Base-by-base conservation (phyloP, 768 basidiomycete genomes). In the Kwoniella shandongensis region DNA sequence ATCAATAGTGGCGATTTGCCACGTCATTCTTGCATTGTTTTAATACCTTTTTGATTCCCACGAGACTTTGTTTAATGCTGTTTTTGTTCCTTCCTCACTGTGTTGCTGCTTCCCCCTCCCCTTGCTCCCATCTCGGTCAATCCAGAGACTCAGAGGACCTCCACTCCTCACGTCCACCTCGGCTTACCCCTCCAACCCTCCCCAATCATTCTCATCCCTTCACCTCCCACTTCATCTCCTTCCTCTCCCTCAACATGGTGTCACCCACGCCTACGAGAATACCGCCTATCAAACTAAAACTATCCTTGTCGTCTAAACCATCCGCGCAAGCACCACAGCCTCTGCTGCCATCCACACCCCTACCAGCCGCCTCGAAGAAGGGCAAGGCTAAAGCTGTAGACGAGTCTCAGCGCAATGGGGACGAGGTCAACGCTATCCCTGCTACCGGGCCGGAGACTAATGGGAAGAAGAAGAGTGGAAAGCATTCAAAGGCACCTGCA, bases 211-310 rank as follows among this genome's bases (percentile, higher is more conserved):
- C 23, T 20, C 36, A 39, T 23, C 13, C 25, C 18, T 51, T 11
- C 8, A 8, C 20, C 17, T 51, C 36, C 10, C 13, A 8, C 39
- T 5, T n/a, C 15, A 12, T 36, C n/a, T 20, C 39, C 32, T 51
- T 15, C 26, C 25, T 8, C 11, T 53, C 51, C 25, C 8, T 25
- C 11, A 32, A 8, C 15, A 53, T 53, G 46, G 30, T 39, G 35
- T 18, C 40, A n/a, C 57, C 39, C n/a, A 27, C 55, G 2, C 30
- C 50, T 12, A 38, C 46, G 7, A 47, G 47, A 8, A 59, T 62
- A 38, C 46, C 62, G 38, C 58, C 62, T 4, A 69, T 80, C 56
- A 89, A 89, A 76, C 84, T 88, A 42, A 93, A 91, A 51, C 54
- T 65, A 12, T 57, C 61, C 22, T 57, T 63, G 15, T 46, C 51